Base-by-base conservation (phyloP, 2,329 filamentous ascomycete genomes). In the Botrytis sinoallii region DNA sequence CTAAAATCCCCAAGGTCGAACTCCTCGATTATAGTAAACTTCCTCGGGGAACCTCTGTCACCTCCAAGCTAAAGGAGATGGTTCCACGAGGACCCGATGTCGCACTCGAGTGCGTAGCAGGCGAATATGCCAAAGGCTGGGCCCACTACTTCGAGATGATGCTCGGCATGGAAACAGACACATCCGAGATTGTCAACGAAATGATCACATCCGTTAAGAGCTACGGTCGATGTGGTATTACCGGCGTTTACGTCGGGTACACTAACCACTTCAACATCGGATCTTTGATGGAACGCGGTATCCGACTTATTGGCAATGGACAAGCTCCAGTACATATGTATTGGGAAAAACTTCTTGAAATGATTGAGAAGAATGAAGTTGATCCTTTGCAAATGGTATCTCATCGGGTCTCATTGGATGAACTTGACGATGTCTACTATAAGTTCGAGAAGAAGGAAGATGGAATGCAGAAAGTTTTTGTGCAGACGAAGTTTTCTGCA, bases 221-320 rank as follows among this genome's bases (percentile, higher is more conserved):
- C 78, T 94, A 86, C 78, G 92, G 94, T 7, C 87, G 93, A 10
- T 90, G 90, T 72, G 93, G 94, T 35, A 86, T 97, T 73, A 97
- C 93, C 0, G 93, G 93, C 71, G 88, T 89, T 32, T 90, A 90
- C 74, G 86, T 88, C 42, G 88, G 88, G 74, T 90, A 88, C 75
- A 76, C 76, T 20, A 80, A 80, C 55, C 78, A 79, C 44, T 79
- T 80, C 74, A 78, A 79, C 52, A 79, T 80, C 32, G 78, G 94
- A 16, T 90, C 92, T 0, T 81, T 97, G 22, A 97, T 97, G 93
- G 90, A 97, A 83, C 90, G 92, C 46, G 93, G 93, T n/a, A 89
- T 97, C 77, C 90, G 92, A 1, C 87, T 97, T 63, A 94, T 90
- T 61, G 88, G 89, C 29, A 89, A 89, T 78, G 88, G 88, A 1